Evolutionary conservation across 352 stramenopile species (phyloP).

Genomic region (Phytopythium delawarense): DNA sequence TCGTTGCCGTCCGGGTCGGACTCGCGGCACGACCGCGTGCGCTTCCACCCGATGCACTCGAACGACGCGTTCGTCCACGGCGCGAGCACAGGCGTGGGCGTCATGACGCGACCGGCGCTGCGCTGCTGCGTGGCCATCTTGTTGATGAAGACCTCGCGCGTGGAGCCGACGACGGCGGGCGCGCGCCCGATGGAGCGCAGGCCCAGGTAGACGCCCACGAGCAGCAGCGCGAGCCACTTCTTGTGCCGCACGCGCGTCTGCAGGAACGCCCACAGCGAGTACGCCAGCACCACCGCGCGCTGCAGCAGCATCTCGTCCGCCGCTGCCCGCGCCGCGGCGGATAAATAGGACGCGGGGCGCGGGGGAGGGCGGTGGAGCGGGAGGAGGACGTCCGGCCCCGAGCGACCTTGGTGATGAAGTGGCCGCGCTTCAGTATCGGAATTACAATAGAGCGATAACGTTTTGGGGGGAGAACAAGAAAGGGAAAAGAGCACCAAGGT

Average conservation of each 20-base stretch:
- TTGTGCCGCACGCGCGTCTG: constrained; percentile 63
- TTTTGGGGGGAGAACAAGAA: neutral
- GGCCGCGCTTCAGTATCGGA: neutral
- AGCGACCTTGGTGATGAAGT: too few relatives aligned
- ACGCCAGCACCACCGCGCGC: constrained; percentile 62
- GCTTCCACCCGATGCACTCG: constrained; percentile 85
- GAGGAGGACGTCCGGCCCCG: too few relatives aligned
- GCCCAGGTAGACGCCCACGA: constrained; percentile 46
- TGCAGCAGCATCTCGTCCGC: constrained; percentile 55
- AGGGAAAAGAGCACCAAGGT: neutral
- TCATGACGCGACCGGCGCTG: constrained; percentile 55
- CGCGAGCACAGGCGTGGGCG: constrained; percentile 42
- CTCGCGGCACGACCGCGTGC: constrained; percentile 64
- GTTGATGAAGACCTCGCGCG: constrained; percentile 71
- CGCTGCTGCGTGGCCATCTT: constrained; percentile 65
- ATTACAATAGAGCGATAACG: neutral
- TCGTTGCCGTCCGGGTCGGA: constrained; percentile 37
- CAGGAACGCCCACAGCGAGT: constrained; percentile 54
- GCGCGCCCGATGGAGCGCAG: constrained; percentile 52
- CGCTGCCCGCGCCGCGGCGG: neutral
- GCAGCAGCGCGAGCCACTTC: constrained; percentile 55
- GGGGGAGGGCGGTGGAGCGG: neutral
- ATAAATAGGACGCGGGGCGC: neutral
- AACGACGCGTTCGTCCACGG: constrained; percentile 78
- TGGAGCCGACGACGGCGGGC: constrained; percentile 46